Percentiles rank a stretch among this genome's conserved stretches.
Evolutionary conservation across 2,329 filamentous ascomycete genomes (phyloP).

Genomic region (Talaromyces islandicus): DNA sequence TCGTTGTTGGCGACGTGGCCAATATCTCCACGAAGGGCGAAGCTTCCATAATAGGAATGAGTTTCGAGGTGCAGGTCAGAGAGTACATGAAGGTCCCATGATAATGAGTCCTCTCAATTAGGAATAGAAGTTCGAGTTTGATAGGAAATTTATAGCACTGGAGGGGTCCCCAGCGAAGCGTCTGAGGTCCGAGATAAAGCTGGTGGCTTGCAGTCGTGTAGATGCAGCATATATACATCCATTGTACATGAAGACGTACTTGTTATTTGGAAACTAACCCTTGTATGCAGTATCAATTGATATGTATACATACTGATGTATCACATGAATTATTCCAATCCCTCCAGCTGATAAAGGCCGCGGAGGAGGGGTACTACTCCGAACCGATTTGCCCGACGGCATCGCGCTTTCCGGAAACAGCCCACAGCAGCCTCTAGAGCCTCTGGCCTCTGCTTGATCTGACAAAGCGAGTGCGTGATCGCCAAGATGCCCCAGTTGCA

Average conservation of each 20-base stretch:
- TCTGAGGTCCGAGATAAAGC: no score
- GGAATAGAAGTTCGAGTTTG: neutral
- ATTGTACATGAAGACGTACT: no score
- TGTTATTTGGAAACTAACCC: no score
- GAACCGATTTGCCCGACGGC: neutral
- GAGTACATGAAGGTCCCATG: slow-evolving; percentile 34
- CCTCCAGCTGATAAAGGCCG: neutral
- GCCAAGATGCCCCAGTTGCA: neutral
- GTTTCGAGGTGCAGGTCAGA: slow-evolving; percentile 51
- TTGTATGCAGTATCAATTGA: no score
- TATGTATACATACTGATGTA: no score
- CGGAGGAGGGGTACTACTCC: neutral
- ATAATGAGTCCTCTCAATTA: neutral
- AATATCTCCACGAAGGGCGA: slow-evolving; percentile 50
- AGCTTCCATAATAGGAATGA: slow-evolving; percentile 42
- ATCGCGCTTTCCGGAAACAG: neutral
- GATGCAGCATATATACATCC: no score
- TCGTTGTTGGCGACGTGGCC: slow-evolving; percentile 35
- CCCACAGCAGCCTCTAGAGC: neutral
- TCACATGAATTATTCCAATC: neutral
- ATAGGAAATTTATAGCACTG: neutral
- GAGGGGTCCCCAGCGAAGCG: no score
- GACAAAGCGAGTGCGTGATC: no score
- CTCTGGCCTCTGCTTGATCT: no score
- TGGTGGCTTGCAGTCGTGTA: no score